Evolutionary conservation across 805 yeast genomes (phyloP).

Genomic region (Suhomyces xylopsoci): DNA sequence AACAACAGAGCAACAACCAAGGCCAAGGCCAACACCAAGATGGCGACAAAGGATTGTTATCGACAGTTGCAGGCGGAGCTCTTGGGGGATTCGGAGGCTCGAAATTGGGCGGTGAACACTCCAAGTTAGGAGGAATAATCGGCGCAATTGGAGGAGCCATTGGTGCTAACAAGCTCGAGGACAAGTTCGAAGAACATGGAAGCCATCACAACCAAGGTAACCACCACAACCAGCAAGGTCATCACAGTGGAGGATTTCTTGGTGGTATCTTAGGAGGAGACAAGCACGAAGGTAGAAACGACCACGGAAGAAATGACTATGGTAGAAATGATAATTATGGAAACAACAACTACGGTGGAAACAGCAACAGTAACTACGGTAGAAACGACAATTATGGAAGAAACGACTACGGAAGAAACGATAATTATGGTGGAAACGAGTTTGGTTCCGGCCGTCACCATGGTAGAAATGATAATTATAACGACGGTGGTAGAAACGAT

Average conservation of each 20-base stretch:
- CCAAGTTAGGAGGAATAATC: slow-evolving; percentile 25
- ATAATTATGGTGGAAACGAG: slow-evolving; percentile 3
- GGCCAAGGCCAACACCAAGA: slow-evolving; percentile 12
- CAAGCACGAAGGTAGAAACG: slow-evolving; percentile 10
- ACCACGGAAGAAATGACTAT: slow-evolving; percentile 6
- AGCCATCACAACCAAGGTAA: background rate
- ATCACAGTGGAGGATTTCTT: slow-evolving; percentile 7
- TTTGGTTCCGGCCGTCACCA: too few species aligned
- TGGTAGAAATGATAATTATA: too few species aligned
- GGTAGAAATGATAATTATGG: slow-evolving; percentile 6
- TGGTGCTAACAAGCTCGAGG: slow-evolving; percentile 27
- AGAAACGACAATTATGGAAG: slow-evolving; percentile 8
- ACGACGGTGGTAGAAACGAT: too few species aligned
- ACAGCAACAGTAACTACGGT: background rate
- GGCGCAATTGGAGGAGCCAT: slow-evolving; percentile 30
- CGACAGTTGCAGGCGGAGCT: slow-evolving; percentile 28
- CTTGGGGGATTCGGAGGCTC: slow-evolving; percentile 29
- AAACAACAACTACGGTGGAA: slow-evolving; percentile 5
- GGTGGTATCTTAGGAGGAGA: slow-evolving; percentile 5
- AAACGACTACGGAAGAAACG: background rate
- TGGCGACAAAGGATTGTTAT: slow-evolving; percentile 28
- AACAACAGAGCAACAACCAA: slow-evolving; percentile 4
- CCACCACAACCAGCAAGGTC: slow-evolving; percentile 2
- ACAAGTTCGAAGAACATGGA: slow-evolving; percentile 16
- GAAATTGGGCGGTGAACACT: slow-evolving; percentile 24